Percentiles rank a stretch among this genome's conserved stretches.
phyloP scores from a whole-genome alignment of 805 yeast genomes.

The Ogataea neopini region DNA sequence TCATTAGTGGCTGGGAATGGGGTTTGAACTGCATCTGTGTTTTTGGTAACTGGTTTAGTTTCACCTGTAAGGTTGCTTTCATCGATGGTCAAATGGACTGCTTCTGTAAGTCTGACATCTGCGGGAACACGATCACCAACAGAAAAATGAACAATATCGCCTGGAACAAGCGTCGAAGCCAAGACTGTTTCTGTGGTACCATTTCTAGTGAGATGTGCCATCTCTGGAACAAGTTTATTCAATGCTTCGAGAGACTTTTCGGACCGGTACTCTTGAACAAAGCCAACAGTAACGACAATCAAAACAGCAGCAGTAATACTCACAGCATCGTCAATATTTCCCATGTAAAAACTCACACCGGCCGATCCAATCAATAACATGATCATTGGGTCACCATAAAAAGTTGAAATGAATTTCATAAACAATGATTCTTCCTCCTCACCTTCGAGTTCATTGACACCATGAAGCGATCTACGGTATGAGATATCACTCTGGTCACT shows the following conservation, averaged over 20 bases:
- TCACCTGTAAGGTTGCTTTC: conserved; percentile 97
- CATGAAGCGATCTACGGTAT: conserved; percentile 72
- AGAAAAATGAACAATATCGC: conserved; percentile 85
- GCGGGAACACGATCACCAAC: conserved; percentile 98
- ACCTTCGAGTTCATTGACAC: conserved; percentile 71
- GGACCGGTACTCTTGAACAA: conserved; percentile 94
- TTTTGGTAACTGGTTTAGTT: conserved; percentile 80
- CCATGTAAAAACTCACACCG: conserved; percentile 81
- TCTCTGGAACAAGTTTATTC: conserved; percentile 93
- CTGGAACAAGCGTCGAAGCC: conserved; percentile 90
- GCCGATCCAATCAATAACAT: conserved; percentile 89
- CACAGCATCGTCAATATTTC: conserved; percentile 95
- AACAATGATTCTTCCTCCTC: conserved; percentile 78
- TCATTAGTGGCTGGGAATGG: conserved; percentile 44
- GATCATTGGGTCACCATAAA: conserved; percentile 89
- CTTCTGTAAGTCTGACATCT: conserved; percentile 77
- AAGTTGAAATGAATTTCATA: conserved; percentile 74
- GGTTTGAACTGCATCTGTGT: conserved; percentile 43
- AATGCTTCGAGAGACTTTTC: conserved; percentile 94
- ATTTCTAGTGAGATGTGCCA: conserved; percentile 85
- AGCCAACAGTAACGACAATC: conserved; percentile 95
- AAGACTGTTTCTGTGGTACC: conserved; percentile 77
- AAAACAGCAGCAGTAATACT: conserved; percentile 88
- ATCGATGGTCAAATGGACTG: conserved; percentile 82
- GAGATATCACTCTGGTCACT: conserved; percentile 67